phyloP scores from a whole-genome alignment of 1,284 basidiomycete genomes.

The Fomitiporia mediterranea region DNA sequence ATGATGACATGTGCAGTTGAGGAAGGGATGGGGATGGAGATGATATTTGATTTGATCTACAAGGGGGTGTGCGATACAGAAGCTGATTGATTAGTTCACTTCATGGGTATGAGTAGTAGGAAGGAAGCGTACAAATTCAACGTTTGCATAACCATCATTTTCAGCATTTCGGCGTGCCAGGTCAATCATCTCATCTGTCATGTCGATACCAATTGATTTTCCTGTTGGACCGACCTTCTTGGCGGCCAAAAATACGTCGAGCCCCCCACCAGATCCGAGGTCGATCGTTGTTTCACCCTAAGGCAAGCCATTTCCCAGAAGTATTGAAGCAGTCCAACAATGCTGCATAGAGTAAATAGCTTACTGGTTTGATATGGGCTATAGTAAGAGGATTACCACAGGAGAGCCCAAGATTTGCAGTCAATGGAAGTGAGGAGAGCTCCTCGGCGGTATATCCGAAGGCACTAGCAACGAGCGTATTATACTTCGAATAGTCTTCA shows the following conservation, averaged over 20 bases:
- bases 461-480: conserved; percentile 32
- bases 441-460: conserved; percentile 44
- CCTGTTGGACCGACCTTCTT: conserved; percentile 43
- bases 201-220: conserved; percentile 48
- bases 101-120: conserved; percentile 43
- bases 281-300: conserved; percentile 52
- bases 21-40: conserved; percentile 39
- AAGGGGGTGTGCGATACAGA: no score
- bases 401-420: conserved; percentile 42
- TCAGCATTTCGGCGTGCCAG: conserved; percentile 43
- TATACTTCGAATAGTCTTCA: no score
- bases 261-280: conserved; percentile 50
- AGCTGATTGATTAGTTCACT: no score
- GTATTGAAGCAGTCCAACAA: not conserved
- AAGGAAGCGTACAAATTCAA: conserved; percentile 31
- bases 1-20: conserved; percentile 46
- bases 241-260: conserved; percentile 50
- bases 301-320: not conserved
- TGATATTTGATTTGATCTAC: not conserved
- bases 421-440: conserved; percentile 36
- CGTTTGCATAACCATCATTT: conserved; percentile 30
- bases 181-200: conserved; percentile 47
- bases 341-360: not conserved
- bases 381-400: conserved; percentile 46
- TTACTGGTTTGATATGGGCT: conserved; percentile 40